Evolutionary conservation across 176 grass and related monocot species (phyloP).

Genomic region (Calamus simplicifolius): DNA sequence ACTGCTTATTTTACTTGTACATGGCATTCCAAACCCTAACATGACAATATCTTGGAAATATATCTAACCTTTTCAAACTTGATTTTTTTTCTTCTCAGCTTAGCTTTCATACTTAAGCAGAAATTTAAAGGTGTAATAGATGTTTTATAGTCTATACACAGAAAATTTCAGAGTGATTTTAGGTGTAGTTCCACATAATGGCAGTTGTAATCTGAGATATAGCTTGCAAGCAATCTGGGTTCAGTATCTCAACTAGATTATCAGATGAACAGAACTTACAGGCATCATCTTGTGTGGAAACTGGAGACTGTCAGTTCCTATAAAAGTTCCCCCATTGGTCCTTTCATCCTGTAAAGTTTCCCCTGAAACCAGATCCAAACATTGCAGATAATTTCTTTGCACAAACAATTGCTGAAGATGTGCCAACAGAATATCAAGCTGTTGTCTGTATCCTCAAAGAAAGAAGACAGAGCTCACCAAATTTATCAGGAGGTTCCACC

Average conservation of each 20-base stretch:
- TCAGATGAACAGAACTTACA: constrained; percentile 29
- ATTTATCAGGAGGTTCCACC: constrained; percentile 94
- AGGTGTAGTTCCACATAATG: not conserved
- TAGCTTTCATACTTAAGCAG: no score
- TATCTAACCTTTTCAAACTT: no score
- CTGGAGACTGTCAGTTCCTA: constrained; percentile 73
- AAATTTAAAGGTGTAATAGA: no score
- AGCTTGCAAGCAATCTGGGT: not conserved
- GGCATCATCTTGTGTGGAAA: constrained; percentile 96
- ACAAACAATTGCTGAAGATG: no score
- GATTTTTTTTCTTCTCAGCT: no score
- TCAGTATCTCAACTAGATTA: not conserved
- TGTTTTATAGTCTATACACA: not conserved
- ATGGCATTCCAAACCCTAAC: no score
- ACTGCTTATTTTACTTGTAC: no score
- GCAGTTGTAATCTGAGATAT: no score
- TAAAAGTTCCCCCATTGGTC: constrained; percentile 71
- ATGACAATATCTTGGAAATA: no score
- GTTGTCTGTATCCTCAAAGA: not conserved
- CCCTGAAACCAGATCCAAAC: constrained; percentile 30
- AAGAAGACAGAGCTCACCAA: constrained; percentile 41
- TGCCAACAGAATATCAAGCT: not conserved
- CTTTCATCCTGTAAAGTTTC: constrained; percentile 82
- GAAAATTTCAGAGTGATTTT: not conserved
- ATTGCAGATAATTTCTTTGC: no score